Conservation (phyloP, 2,329 filamentous ascomycete genomes). For the Talaromyces albobiverticillius region DNA sequence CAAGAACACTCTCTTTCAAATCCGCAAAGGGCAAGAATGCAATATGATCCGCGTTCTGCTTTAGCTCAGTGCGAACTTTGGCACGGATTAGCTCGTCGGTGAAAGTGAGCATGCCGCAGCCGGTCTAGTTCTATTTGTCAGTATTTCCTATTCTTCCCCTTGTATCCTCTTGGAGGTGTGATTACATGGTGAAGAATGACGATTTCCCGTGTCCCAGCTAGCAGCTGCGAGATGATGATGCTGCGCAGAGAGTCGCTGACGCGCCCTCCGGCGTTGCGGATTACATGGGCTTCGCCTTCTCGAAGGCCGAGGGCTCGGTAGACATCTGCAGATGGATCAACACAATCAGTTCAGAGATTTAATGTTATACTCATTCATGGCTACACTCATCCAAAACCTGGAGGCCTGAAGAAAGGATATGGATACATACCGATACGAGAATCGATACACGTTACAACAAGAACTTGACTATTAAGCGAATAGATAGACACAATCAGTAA, state of each 20-base stretch:
- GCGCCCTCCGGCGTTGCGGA: slow-evolving; percentile 69
- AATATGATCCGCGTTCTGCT: slow-evolving; percentile 44
- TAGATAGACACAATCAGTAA: no score
- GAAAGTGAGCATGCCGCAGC: slow-evolving; percentile 70
- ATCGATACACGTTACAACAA: slow-evolving; percentile 77
- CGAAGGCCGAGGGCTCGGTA: slow-evolving; percentile 66
- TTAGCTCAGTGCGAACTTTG: slow-evolving; percentile 56
- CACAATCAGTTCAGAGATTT: background rate
- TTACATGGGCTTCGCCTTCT: slow-evolving; percentile 74
- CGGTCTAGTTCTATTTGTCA: no score
- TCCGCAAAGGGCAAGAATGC: slow-evolving; percentile 67
- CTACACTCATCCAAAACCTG: no score
- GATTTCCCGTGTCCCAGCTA: slow-evolving; percentile 73
- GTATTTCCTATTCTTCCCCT: no score
- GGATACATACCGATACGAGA: slow-evolving; percentile 49
- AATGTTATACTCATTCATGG: no score
- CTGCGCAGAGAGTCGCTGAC: slow-evolving; percentile 69
- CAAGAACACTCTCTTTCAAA: slow-evolving; percentile 60
- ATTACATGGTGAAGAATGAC: slow-evolving; percentile 54
- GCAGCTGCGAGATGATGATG: slow-evolving; percentile 74
- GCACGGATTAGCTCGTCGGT: slow-evolving; percentile 46
- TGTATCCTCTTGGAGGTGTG: background rate
- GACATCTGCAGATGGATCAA: slow-evolving; percentile 46
- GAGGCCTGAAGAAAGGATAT: background rate
- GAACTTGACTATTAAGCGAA: slow-evolving; percentile 21